phyloP scores from a whole-genome alignment of 1,284 basidiomycete species.

The Ganoderma leucocontextum region DNA sequence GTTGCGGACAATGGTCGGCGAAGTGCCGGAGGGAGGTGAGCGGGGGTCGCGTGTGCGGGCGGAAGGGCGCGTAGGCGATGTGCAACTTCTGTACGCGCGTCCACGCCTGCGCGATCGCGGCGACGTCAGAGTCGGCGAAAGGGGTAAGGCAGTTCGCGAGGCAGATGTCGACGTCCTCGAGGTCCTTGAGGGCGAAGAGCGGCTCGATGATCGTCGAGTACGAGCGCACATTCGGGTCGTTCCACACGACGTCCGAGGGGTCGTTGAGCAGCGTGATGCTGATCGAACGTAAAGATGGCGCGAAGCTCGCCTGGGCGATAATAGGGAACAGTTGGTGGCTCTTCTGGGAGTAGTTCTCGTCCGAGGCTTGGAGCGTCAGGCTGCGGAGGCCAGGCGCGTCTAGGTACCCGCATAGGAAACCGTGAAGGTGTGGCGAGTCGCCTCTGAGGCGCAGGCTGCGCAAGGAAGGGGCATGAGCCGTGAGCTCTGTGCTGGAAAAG shows the following conservation, averaged over 20 bases:
- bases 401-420: slow-evolving; percentile 16
- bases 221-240: background rate
- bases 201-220: slow-evolving; percentile 15
- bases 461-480: slow-evolving; percentile 4
- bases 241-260: background rate
- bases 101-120: slow-evolving; percentile 27
- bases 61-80: slow-evolving; percentile 19
- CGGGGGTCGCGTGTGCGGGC: slow-evolving; percentile 12
- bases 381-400: slow-evolving; percentile 13
- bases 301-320: slow-evolving; percentile 16
- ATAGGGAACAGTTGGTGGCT: slow-evolving; percentile 3
- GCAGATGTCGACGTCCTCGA: slow-evolving; percentile 21
- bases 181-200: slow-evolving; percentile 15
- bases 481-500: background rate
- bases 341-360: slow-evolving; percentile 7
- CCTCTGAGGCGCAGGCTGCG: slow-evolving; percentile 16
- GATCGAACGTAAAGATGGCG: slow-evolving; percentile 18
- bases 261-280: slow-evolving; percentile 9
- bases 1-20: slow-evolving; percentile 21
- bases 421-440: slow-evolving; percentile 5
- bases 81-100: slow-evolving; percentile 9
- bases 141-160: slow-evolving; percentile 1
- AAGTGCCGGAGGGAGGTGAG: slow-evolving; percentile 24
- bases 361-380: slow-evolving; percentile 13
- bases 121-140: slow-evolving; percentile 20